These are phyloP conservation scores for Leersia perrieri DNA, from an alignment of 176 grass and related monocot genomes.

Conservation along the genomic window DNA sequence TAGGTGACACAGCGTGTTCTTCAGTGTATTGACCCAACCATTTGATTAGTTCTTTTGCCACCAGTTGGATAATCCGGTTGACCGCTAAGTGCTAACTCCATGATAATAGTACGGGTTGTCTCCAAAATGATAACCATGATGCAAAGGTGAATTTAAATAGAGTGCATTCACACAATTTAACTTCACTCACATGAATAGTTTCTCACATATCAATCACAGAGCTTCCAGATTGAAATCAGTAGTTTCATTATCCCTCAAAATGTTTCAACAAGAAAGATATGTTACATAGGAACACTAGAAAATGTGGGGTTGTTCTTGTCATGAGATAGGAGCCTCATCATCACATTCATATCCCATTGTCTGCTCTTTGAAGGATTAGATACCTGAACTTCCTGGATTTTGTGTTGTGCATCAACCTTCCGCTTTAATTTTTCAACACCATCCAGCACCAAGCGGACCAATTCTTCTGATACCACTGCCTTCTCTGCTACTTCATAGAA, in stretches of 20 bases:
- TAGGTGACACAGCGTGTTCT: neutral
- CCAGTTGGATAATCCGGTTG: neutral
- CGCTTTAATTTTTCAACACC: neutral
- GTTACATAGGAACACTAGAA: neutral
- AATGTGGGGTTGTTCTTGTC: neutral
- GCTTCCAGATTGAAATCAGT: neutral
- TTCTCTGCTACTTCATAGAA: conserved; percentile 23
- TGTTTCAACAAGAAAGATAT: conserved; percentile 4
- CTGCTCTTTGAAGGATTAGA: neutral
- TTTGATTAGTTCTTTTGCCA: neutral
- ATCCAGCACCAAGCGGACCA: neutral
- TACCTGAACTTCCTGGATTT: neutral
- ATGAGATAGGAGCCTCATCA: neutral
- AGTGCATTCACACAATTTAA: neutral
- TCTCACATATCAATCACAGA: neutral
- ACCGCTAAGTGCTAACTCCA: neutral
- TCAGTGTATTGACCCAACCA: neutral
- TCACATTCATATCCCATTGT: neutral
- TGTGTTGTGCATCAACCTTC: neutral
- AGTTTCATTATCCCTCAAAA: neutral
- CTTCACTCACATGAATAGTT: neutral
- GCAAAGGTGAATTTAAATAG: neutral
- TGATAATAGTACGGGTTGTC: neutral
- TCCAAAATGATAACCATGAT: neutral
- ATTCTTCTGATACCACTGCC: neutral